Conservation (phyloP, 495 filamentous ascomycete genomes). For the Lentithecium fluviatile region DNA sequence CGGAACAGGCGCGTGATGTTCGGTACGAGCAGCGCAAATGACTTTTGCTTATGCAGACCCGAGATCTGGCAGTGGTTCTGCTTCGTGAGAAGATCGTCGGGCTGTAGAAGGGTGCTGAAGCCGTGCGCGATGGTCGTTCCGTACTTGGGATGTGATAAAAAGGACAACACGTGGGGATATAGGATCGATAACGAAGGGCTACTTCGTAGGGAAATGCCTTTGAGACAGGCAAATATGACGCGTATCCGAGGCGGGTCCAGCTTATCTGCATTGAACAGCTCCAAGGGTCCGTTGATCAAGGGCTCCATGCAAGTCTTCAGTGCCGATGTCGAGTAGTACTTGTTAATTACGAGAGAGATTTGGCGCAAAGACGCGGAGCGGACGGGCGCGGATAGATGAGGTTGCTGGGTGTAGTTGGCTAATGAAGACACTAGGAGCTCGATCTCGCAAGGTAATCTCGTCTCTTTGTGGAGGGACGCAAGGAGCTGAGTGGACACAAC, state of each 20-base stretch:
- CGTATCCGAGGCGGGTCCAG: constrained; percentile 40
- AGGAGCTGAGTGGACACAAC: constrained; percentile 63
- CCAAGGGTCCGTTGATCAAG: constrained; percentile 38
- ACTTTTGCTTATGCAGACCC: constrained; percentile 62
- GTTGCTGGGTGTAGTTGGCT: constrained; percentile 16
- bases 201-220: constrained; percentile 44
- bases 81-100: constrained; percentile 64
- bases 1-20: constrained; percentile 57
- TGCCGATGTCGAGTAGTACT: constrained; percentile 56
- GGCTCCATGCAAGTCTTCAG: constrained; percentile 39
- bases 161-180: constrained; percentile 53
- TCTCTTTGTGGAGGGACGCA: constrained; percentile 55
- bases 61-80: constrained; percentile 64
- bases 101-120: constrained; percentile 60
- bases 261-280: constrained; percentile 37
- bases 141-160: constrained; percentile 53
- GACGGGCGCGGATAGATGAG: constrained; percentile 15
- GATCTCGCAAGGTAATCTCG: constrained; percentile 34
- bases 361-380: constrained; percentile 59
- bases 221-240: constrained; percentile 45
- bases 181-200: constrained; percentile 44
- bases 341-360: constrained; percentile 64
- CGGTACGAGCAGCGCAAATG: constrained; percentile 63
- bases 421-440: constrained; percentile 41
- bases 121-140: constrained; percentile 53